Evolutionary conservation across 257 asterid species (phyloP).

Genomic region (Salvia splendens): DNA sequence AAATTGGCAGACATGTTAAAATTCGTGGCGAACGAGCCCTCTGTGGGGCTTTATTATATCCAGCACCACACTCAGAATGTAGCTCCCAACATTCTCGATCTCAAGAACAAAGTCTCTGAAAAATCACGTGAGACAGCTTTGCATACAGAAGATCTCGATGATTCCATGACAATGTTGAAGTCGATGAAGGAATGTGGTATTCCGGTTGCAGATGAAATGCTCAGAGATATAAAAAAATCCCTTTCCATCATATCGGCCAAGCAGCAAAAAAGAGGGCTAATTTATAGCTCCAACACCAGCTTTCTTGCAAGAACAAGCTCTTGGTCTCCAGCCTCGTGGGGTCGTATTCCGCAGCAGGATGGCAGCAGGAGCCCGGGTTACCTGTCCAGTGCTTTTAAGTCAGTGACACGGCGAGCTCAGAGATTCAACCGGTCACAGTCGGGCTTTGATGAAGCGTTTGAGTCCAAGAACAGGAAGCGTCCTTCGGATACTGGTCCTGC

Average conservation of each 20-base stretch:
- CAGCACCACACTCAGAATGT: conserved; percentile 85
- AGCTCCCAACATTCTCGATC: conserved; percentile 66
- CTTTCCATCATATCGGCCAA: conserved; percentile 62
- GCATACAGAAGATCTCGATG: conserved; percentile 82
- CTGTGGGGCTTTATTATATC: conserved; percentile 88
- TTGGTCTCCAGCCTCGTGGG: conserved; percentile 78
- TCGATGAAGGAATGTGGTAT: conserved; percentile 90
- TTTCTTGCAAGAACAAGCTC: conserved; percentile 66
- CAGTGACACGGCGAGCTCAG: conserved; percentile 63
- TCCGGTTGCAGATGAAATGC: conserved; percentile 81
- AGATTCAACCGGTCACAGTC: conserved; percentile 55
- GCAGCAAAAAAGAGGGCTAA: conserved; percentile 65
- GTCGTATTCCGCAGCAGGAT: conserved; percentile 46
- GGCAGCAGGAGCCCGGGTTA: conserved; percentile 54
- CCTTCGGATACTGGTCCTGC: conserved; percentile 30
- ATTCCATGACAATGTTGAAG: conserved; percentile 62
- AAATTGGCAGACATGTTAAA: conserved; percentile 77
- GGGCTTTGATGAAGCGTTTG: conserved; percentile 37
- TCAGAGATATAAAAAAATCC: conserved; percentile 62
- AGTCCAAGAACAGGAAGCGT: conserved; percentile 36
- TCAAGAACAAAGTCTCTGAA: conserved; percentile 57
- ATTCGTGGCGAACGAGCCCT: conserved; percentile 93
- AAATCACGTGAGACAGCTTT: conserved; percentile 65
- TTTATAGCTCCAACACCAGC: conserved; percentile 45
- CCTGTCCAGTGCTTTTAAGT: conserved; percentile 63